These are phyloP conservation scores for Aspergillus ellipticus DNA, from an alignment of 495 filamentous ascomycete species.

Conservation along the genomic window DNA sequence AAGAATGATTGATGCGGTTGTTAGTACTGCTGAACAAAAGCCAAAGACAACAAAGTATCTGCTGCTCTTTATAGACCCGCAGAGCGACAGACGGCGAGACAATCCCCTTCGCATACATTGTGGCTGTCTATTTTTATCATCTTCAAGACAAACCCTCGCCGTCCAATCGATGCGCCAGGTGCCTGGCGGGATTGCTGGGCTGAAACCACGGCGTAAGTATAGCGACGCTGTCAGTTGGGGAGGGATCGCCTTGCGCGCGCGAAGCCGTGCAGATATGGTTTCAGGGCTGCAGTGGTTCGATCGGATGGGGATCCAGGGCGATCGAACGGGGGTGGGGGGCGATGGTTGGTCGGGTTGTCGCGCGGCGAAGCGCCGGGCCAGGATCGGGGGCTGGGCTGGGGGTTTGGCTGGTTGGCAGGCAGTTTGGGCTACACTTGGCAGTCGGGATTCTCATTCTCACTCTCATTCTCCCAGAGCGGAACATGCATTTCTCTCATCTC, in stretches of 20 bases:
- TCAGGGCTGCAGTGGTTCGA: background rate
- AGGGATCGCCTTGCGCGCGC: background rate
- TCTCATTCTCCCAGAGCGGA: background rate
- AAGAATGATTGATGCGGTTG: background rate
- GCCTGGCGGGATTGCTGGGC: background rate
- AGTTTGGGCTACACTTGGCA: background rate
- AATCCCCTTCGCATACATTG: no score
- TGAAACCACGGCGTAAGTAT: no score
- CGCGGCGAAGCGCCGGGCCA: background rate
- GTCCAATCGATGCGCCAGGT: background rate
- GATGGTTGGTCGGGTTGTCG: background rate
- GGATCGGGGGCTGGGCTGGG: background rate
- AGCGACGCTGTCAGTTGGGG: background rate
- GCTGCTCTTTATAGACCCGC: background rate
- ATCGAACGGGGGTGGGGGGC: background rate
- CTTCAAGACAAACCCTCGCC: background rate
- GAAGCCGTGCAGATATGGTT: background rate
- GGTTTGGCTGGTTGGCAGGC: background rate
- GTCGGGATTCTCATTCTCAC: background rate
- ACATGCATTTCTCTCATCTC: slow-evolving; percentile 13
- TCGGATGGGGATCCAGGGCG: background rate
- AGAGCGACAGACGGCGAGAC: no score
- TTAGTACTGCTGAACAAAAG: background rate
- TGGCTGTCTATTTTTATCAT: slow-evolving; percentile 1
- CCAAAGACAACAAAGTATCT: background rate